Percentiles rank a stretch among this genome's conserved stretches.
phyloP scores from a whole-genome alignment of 768 basidiomycete species.

The Tylopilus cervinicoccineus region DNA sequence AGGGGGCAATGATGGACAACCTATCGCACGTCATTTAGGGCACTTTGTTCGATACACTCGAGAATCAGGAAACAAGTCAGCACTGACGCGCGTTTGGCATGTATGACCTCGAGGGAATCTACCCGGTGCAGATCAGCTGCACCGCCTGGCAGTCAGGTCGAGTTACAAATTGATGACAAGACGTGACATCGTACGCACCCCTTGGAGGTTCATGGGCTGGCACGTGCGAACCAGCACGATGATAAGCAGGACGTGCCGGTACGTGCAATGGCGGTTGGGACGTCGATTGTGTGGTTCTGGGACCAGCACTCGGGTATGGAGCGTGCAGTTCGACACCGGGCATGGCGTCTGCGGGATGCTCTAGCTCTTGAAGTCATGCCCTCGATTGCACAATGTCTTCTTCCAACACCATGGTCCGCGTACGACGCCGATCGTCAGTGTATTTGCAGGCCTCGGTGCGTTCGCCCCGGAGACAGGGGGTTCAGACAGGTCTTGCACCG shows the following conservation, averaged over 20 bases:
- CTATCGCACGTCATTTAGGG: constrained; percentile 8
- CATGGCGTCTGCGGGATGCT: constrained; percentile 45
- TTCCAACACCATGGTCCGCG: constrained; percentile 57
- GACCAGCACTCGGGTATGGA: constrained; percentile 36
- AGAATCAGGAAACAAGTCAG: not conserved
- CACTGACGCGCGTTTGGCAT: constrained; percentile 14
- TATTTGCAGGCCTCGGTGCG: constrained; percentile 71
- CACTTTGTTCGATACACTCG: not conserved
- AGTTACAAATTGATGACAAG: not conserved
- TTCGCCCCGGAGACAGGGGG: constrained; percentile 54
- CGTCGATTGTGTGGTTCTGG: not conserved
- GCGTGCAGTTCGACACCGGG: constrained; percentile 49
- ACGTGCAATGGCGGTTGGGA: not conserved
- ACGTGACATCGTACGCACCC: not conserved
- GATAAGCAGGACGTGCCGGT: not conserved
- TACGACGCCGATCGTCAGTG: constrained; percentile 56
- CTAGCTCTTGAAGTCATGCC: constrained; percentile 53
- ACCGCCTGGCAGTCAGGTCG: not conserved
- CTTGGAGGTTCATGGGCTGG: not conserved
- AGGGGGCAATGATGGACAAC: constrained; percentile 44
- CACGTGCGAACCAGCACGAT: not conserved
- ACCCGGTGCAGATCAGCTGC: not conserved
- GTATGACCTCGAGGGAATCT: not conserved
- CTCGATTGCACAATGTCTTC: constrained; percentile 54
- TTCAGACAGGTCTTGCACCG: constrained; percentile 58